A percentile compares a stretch with the other conserved stretches of the same genome.
Conservation (phyloP, 257 asterid species). For the Solanum sitiens region DNA sequence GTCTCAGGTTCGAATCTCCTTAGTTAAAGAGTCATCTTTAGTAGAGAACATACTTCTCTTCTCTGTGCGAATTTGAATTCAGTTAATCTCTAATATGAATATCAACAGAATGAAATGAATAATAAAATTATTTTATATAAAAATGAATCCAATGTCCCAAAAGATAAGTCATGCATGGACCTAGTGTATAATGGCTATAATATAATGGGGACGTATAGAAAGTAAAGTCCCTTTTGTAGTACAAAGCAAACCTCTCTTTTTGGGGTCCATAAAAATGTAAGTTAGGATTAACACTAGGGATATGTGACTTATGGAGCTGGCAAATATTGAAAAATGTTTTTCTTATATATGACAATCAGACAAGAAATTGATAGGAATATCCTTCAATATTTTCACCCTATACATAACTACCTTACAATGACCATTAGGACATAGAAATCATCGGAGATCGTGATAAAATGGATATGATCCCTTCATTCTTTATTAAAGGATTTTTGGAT, state of each 20-base stretch:
- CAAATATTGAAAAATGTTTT: not conserved
- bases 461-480: not conserved
- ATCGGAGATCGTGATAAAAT: not conserved
- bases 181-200: not conserved
- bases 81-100: too few species aligned
- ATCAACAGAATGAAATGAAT: not conserved
- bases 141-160: not conserved
- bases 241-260: not conserved
- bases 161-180: not conserved
- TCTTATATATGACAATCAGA: not conserved
- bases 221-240: not conserved
- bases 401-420: not conserved
- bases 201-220: not conserved
- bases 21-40: too few species aligned
- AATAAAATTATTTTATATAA: not conserved
- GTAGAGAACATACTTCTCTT: too few species aligned
- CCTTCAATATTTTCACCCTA: not conserved
- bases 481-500: not conserved
- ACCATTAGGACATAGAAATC: not conserved
- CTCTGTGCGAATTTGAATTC: too few species aligned
- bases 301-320: not conserved
- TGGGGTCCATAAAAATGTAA: not conserved
- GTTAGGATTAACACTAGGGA: not conserved
- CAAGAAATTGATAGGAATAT: not conserved
- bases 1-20: too few species aligned